A percentile compares a stretch with the other conserved stretches of the same genome.
Evolutionary conservation across 352 stramenopile genomes (phyloP).

Genomic region (Phytophthora colocasiae): DNA sequence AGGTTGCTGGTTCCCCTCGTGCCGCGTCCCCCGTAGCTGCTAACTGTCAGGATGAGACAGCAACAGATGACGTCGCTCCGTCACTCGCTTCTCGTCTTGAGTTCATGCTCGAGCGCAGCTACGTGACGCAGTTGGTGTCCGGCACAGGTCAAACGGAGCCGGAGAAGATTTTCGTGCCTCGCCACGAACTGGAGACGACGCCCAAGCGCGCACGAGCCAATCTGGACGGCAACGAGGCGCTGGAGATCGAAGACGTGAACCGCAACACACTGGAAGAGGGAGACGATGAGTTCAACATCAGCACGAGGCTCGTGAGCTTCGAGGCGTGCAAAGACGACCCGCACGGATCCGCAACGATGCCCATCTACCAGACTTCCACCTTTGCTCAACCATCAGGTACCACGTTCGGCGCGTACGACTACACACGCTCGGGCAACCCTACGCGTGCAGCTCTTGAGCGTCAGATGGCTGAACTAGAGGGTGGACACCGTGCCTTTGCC

Average conservation of each 20-base stretch:
- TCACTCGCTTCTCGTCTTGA: constrained; percentile 73
- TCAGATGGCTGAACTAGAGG: constrained; percentile 89
- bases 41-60: constrained; percentile 42
- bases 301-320: constrained; percentile 79
- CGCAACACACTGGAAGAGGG: constrained; percentile 42
- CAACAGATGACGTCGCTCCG: constrained; percentile 18
- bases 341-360: constrained; percentile 90
- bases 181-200: constrained; percentile 61
- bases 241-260: constrained; percentile 50
- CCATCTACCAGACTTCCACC: constrained; percentile 93
- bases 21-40: constrained; percentile 36
- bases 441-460: constrained; percentile 93
- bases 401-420: constrained; percentile 94
- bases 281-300: constrained; percentile 68
- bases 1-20: constrained; percentile 18
- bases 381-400: constrained; percentile 91
- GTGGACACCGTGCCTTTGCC: constrained; percentile 81
- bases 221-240: constrained; percentile 78
- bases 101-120: constrained; percentile 85
- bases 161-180: constrained; percentile 82
- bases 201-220: constrained; percentile 66
- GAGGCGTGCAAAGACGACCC: constrained; percentile 90
- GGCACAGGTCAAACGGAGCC: constrained; percentile 61
- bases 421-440: constrained; percentile 94
- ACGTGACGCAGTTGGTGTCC: constrained; percentile 85